phyloP scores from a whole-genome alignment of 139 green algal species.

The Micractinium sp. region DNA sequence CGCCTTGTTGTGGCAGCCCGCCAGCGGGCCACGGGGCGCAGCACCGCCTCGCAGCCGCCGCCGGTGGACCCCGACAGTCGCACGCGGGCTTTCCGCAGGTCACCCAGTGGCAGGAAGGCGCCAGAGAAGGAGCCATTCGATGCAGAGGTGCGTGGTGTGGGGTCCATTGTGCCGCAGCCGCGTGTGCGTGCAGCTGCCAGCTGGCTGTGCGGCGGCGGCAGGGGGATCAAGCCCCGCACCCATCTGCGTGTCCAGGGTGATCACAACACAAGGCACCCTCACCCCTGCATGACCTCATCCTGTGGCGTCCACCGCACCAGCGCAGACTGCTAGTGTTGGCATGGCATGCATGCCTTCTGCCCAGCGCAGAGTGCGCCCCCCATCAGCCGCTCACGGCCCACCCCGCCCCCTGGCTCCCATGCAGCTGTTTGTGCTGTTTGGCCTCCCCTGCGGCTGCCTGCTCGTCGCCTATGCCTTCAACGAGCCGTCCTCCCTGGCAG shows the following conservation, averaged over 20 bases:
- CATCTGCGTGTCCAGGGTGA: background rate
- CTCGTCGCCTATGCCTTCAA: conserved; percentile 11
- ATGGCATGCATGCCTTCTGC: background rate
- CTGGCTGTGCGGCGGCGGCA: background rate
- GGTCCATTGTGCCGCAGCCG: too few species aligned
- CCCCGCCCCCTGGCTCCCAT: background rate
- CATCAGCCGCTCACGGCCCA: background rate
- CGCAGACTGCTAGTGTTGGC: background rate
- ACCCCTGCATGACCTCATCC: background rate
- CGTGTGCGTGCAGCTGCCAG: too few species aligned
- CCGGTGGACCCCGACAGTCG: too few species aligned
- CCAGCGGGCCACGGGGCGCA: too few species aligned
- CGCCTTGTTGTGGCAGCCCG: too few species aligned
- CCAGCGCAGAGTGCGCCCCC: background rate
- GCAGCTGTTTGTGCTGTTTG: conserved; percentile 41
- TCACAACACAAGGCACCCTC: too few species aligned
- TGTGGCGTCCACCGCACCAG: too few species aligned
- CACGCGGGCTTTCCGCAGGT: too few species aligned
- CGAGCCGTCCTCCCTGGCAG: conserved; percentile 16
- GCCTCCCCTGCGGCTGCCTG: conserved; percentile 5
- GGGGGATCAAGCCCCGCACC: too few species aligned
- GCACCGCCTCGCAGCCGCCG: too few species aligned
- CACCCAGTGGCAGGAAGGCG: background rate
- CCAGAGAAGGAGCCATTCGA: conserved; percentile 37
- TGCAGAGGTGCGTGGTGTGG: conserved; percentile 8